Percentiles rank a stretch among this genome's conserved stretches.
Evolutionary conservation across 495 filamentous ascomycete genomes (phyloP).

Genomic region (Penicillium robsamsonii): DNA sequence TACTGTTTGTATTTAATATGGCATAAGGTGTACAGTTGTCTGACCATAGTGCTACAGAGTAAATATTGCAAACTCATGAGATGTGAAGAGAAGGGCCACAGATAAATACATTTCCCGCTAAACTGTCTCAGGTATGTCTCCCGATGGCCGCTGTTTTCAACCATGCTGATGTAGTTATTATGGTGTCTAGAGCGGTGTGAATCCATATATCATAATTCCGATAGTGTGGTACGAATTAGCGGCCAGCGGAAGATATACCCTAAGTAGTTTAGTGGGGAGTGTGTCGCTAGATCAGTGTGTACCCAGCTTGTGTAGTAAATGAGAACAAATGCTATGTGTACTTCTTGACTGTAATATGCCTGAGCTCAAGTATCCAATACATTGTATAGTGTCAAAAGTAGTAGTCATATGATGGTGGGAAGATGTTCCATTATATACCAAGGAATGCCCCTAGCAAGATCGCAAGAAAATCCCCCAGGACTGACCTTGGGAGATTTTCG

Average conservation of each 20-base stretch:
- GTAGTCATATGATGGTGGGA: neutral
- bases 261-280: neutral
- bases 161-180: neutral
- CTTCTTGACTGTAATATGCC: no score
- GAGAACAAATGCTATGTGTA: neutral
- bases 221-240: accelerated
- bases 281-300: no score
- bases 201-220: neutral
- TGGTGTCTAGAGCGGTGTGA: no score
- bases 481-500: neutral
- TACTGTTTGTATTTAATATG: neutral
- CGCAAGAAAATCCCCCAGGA: neutral
- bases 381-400: neutral
- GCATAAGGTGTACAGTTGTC: neutral
- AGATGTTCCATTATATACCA: neutral
- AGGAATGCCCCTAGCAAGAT: neutral
- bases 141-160: neutral
- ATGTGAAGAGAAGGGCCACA: neutral
- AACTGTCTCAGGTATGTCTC: neutral
- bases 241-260: neutral
- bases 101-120: neutral
- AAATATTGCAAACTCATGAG: neutral
- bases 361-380: no score
- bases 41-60: neutral
- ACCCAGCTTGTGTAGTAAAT: neutral